These are phyloP conservation scores for Ustilago bromivora DNA, from an alignment of 1,284 basidiomycete genomes.

Conservation along the genomic window DNA sequence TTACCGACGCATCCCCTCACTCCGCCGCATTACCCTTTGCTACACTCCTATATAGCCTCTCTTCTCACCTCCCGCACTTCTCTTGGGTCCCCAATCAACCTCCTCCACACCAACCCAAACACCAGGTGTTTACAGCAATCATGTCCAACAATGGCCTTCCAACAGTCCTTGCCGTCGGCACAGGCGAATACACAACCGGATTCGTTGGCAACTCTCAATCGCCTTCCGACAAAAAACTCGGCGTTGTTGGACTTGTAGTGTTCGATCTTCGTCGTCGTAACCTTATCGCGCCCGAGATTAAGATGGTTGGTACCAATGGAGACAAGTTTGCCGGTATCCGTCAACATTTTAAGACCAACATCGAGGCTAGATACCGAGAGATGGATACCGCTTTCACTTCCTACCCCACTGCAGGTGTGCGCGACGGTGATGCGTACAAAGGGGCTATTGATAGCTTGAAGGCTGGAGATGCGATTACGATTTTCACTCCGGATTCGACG, in stretches of 20 bases:
- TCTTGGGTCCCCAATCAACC: not conserved
- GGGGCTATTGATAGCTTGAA: conserved; percentile 82
- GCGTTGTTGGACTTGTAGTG: conserved; percentile 86
- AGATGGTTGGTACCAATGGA: conserved; percentile 86
- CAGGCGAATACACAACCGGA: conserved; percentile 80
- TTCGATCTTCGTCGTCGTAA: conserved; percentile 88
- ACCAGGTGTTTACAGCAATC: not conserved
- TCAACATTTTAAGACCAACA: conserved; percentile 84
- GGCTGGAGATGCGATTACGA: conserved; percentile 86
- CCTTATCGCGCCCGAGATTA: conserved; percentile 78
- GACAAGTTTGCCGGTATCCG: conserved; percentile 86
- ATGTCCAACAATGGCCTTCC: conserved; percentile 32
- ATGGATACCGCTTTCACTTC: conserved; percentile 85
- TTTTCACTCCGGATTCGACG: conserved; percentile 82
- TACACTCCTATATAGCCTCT: not conserved
- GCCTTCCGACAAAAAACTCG: conserved; percentile 90
- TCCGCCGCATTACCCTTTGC: no score
- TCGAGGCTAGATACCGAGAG: conserved; percentile 84
- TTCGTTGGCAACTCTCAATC: conserved; percentile 90
- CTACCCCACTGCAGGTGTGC: conserved; percentile 79
- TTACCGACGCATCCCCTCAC: not conserved
- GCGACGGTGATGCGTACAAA: conserved; percentile 87
- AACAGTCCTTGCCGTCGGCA: conserved; percentile 45
- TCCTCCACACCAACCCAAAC: not conserved
- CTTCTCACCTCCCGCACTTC: not conserved